Evolutionary conservation across 1,139 yeast species (phyloP), one percentile per base, ranked within the genome.

Genomic region (Taphrina wiesneri): DNA sequence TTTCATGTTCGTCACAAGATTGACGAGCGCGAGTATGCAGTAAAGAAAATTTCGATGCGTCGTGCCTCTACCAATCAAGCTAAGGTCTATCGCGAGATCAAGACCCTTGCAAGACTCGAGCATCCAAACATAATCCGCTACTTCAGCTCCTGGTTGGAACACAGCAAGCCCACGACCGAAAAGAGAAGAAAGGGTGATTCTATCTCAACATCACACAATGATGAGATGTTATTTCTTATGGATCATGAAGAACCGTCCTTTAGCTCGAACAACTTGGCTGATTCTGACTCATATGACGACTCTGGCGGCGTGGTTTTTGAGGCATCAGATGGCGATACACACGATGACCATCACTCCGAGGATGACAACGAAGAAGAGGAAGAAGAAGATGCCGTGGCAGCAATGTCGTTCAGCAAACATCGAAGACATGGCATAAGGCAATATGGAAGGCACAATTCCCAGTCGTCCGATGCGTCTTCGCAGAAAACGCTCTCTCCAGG

Each of bases 91-190:
- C 90, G 90, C 70, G 99, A 93, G 73, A 98, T 95, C 0, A 85
- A 91, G 82, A 83, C 96, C 6, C 82, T 93, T 71, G 96, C 98
- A 0, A 81, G 98, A 70, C 79, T 93, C 63, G 93, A 92, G 72
- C 97, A 93, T 75, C 97, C 91, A 74, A 91, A 90, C 75, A 96
- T 95, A 57, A 99, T 93, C 1, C 79, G 99, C 66, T 93, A 95
- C 75, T 93, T 90, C 76, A 96, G 97, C 2, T 96, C 97, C 0
- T 93, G 99, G 99, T 84, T 93, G 2, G 98, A 93, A 74, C 64
- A 56, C 41, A 34, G 63, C 7, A 17, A 30, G 17, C 51, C 36
- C 28, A 19, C 49, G 7, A 47, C 23, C 11, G 19, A 30, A 19
- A 39, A 25, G 30, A 67, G 67, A 23, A 54, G 46, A 51, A 69